A percentile compares a stretch with the other conserved stretches of the same genome.
phyloP scores from a whole-genome alignment of 2,329 filamentous ascomycete genomes.

The Mollisia scopiformis region DNA sequence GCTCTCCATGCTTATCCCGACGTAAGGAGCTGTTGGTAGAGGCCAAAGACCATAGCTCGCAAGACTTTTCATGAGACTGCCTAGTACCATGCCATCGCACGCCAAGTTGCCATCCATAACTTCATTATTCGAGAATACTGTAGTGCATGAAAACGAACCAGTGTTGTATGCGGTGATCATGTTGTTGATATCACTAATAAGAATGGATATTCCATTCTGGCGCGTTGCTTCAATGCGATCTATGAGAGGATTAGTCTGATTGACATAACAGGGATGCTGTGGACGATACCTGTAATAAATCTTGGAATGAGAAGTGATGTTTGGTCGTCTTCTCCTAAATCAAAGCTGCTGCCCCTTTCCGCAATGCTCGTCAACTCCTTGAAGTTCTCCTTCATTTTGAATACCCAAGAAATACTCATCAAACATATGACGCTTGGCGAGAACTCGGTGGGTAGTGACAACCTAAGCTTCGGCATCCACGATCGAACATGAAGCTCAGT shows the following conservation, averaged over 20 bases:
- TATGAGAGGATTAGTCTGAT: neutral
- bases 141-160: neutral
- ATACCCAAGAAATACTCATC: slow-evolving; percentile 19
- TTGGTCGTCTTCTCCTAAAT: neutral
- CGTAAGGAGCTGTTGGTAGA: neutral
- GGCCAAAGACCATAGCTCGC: neutral
- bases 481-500: slow-evolving; percentile 5
- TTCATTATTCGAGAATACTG: neutral
- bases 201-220: neutral
- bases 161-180: neutral
- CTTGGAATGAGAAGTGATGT: neutral
- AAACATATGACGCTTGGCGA: slow-evolving; percentile 1
- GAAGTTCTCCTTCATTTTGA: slow-evolving; percentile 4
- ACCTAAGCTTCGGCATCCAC: slow-evolving; percentile 18
- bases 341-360: neutral
- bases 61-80: slow-evolving; percentile 6
- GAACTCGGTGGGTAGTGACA: slow-evolving; percentile 4
- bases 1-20: neutral
- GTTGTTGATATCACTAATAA: neutral
- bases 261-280: neutral
- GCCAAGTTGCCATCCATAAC: neutral
- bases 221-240: neutral
- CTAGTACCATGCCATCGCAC: slow-evolving; percentile 6
- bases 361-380: neutral
- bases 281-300: neutral